Conservation (phyloP, 116 monocot species). For the Dioscorea cayenensis region DNA sequence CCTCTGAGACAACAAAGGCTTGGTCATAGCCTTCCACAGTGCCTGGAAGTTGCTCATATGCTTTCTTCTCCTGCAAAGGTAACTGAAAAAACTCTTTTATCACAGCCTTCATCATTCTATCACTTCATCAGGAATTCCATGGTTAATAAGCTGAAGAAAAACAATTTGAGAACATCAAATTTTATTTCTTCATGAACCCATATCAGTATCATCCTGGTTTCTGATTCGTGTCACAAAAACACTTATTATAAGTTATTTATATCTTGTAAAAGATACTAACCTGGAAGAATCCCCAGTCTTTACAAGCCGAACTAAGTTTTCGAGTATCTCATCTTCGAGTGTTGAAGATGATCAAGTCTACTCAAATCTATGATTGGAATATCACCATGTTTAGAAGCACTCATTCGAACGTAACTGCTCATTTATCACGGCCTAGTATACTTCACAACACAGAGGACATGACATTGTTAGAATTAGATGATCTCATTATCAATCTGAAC, state of each 20-base stretch:
- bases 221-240: not conserved
- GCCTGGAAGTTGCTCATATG: slow-evolving; percentile 7
- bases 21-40: slow-evolving; percentile 33
- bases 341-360: not conserved
- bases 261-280: not conserved
- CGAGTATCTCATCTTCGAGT: not conserved
- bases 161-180: not conserved
- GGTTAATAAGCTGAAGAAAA: slow-evolving; percentile 17
- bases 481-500: too few species aligned
- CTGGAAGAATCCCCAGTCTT: slow-evolving; percentile 30
- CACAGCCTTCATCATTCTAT: slow-evolving; percentile 12
- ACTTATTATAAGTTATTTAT: not conserved
- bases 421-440: slow-evolving; percentile 33
- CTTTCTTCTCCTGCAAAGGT: slow-evolving; percentile 20
- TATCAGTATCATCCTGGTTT: too few species aligned
- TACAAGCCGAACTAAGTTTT: slow-evolving; percentile 10
- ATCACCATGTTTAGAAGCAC: not conserved
- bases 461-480: too few species aligned
- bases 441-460: too few species aligned
- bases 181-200: too few species aligned
- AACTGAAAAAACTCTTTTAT: slow-evolving; percentile 21
- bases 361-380: slow-evolving; percentile 5
- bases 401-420: not conserved
- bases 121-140: slow-evolving; percentile 24
- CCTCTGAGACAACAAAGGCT: slow-evolving; percentile 21